Base-by-base conservation (phyloP, 371 early-diverging fungal genomes). In the Circinella umbellata region DNA sequence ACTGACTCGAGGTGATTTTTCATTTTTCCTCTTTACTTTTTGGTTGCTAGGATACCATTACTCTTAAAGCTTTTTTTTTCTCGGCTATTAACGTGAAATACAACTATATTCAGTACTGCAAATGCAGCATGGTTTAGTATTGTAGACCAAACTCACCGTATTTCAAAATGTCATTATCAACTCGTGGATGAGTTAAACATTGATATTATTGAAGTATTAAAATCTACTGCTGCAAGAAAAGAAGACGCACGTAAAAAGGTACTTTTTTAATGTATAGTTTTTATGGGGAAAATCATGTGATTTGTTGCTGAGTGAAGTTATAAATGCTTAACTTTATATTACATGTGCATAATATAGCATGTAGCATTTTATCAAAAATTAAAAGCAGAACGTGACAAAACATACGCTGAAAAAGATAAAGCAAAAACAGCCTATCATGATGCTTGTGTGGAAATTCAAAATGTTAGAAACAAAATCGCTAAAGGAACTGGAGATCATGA, bases 181-280 rank as follows among this genome's bases (percentile, higher is more conserved):
- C 79, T 88, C 4, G 80, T 88, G n/a, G 94, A 94, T 7, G 72
- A 83, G 8, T 57, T 94, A 37, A 80, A 81, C 48, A 69, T 69
- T 11, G 66, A 67, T 27, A 75, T 93, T 0, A 73, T 84, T 4
- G 93, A 94, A 18, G 74, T 80, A 11, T 69, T 93, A 15, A 92
- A 92, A 73, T 66, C 72, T 4, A 66, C 89, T 1, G 77, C 80
- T 14, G 48, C 69, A 7, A 82, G 89, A 74, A 89, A 91, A 64
- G 94, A 95, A 51, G 92, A 94, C 36, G 76, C 90, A 4, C 74
- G 91, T 39, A 94, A 92, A 72, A 93, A 92, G 88, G 94, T 91
- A 76, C 27, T 27, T 27, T 27, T 27, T 27, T 27, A 42, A 42
- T 9, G 11, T 11, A 42, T 42, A 42, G 1, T 9, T 51, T 51